A percentile compares a stretch with the other conserved stretches of the same genome.
Conservation (phyloP, 192 early-diverging fungal species). For the Phlyctochytrium bullatum region DNA sequence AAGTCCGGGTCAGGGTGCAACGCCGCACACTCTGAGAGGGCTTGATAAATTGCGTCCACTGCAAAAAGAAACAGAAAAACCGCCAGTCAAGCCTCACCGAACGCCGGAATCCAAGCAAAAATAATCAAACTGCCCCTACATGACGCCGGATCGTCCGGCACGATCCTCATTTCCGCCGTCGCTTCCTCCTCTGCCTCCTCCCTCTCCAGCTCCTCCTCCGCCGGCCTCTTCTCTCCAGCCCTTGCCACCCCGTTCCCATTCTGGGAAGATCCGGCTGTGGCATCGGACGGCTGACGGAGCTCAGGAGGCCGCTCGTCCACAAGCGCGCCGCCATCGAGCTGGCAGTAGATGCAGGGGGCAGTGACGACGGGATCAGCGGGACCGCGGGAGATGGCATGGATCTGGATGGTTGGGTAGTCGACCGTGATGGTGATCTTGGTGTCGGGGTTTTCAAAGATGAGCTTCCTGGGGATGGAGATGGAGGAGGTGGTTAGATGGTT, state of each 20-base stretch:
- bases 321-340: slow-evolving; percentile 48
- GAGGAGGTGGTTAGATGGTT: neutral
- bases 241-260: neutral
- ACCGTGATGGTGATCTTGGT: slow-evolving; percentile 51
- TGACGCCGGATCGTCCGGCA: slow-evolving; percentile 52
- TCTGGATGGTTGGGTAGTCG: slow-evolving; percentile 64
- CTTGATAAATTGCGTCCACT: slow-evolving; percentile 70
- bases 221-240: neutral
- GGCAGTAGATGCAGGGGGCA: slow-evolving; percentile 64
- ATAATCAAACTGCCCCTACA: slow-evolving; percentile 49
- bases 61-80: slow-evolving; percentile 2
- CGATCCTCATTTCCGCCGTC: slow-evolving; percentile 56
- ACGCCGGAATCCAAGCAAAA: slow-evolving; percentile 4
- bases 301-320: slow-evolving; percentile 27
- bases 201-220: slow-evolving; percentile 9
- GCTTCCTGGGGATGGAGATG: slow-evolving; percentile 41
- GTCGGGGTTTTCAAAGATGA: slow-evolving; percentile 51
- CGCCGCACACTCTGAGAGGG: slow-evolving; percentile 62
- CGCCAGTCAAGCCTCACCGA: neutral
- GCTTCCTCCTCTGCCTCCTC: slow-evolving; percentile 35
- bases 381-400: slow-evolving; percentile 67
- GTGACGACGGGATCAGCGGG: slow-evolving; percentile 9
- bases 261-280: neutral
- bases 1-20: slow-evolving; percentile 65
- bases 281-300: neutral